Base-by-base conservation (phyloP, 2,329 filamentous ascomycete species). In the Exophiala calicioides region DNA sequence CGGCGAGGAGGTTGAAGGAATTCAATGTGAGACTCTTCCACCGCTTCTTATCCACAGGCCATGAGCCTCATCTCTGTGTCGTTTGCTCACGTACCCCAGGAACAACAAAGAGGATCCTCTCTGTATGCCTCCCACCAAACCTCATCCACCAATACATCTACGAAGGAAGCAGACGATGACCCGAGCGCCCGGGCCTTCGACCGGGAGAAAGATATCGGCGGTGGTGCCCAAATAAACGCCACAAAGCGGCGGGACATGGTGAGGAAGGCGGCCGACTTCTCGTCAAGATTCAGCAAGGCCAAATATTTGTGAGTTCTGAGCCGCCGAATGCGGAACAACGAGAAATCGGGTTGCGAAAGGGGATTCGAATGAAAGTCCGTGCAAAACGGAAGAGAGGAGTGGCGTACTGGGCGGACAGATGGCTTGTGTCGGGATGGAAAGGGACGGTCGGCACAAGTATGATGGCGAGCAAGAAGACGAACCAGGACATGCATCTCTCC, bases 151-250 rank as follows among this genome's bases (percentile, higher is more conserved):
- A 73, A 73, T 55, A 61, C 69, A 29, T 64, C 57, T 50, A 67
- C 63, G 27, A 69, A 63, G 5, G 73, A 78, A 13, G 81, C 84
- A 54, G 88, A 93, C 16, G 91, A 96, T 68, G 90, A 97, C 64
- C 91, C 93, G 1, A 95, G 89, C 66, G 85, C 86, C 68, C 77
- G 91, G 51, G 85, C 81, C 0, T 97, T 97, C 68, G 89, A 96
- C 69, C 79, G 83, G 53, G 88, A 96, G 66, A 97, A 96, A 72
- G 93, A 97, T 66, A 95, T 97, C 81, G 85, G 81, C 29, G 71
- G 88, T 2, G 84, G 85, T 6, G 80, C 81, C 13, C 82, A 80
- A 60, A 81, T 96, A 42, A 85, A 82, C 19, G 74, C 82, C 56
- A 77, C 83, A 26, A 84, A 95, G 71, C 81, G 85, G 58, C 81